Percentiles rank a stretch among this genome's conserved stretches.
These are phyloP conservation scores for Linnemannia zychae DNA, from an alignment of 192 early-diverging fungal genomes.

Conservation along the genomic window DNA sequence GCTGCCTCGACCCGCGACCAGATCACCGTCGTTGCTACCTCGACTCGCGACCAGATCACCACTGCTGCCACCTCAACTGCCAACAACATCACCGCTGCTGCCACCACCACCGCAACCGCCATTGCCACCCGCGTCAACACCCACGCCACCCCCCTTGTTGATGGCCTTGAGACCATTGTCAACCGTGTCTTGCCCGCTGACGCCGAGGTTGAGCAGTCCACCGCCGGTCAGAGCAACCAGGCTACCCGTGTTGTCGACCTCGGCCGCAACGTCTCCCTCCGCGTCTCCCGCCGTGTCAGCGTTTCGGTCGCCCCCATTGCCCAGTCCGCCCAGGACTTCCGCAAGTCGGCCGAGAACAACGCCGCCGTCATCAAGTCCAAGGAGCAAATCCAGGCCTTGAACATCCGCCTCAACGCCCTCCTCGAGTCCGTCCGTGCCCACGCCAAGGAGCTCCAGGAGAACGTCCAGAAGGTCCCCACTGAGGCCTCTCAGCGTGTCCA, in stretches of 20 bases:
- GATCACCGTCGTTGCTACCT: slow-evolving; percentile 42
- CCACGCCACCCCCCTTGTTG: slow-evolving; percentile 55
- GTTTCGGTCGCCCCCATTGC: slow-evolving; percentile 39
- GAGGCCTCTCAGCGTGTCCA: slow-evolving; percentile 52
- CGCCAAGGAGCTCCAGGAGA: slow-evolving; percentile 57
- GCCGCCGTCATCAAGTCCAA: slow-evolving; percentile 51
- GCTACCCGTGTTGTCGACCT: slow-evolving; percentile 52
- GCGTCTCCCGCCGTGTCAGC: slow-evolving; percentile 52
- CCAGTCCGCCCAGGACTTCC: slow-evolving; percentile 38
- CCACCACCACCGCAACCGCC: slow-evolving; percentile 36
- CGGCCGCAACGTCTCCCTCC: slow-evolving; percentile 46
- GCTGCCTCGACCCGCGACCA: slow-evolving; percentile 41
- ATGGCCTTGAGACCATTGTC: slow-evolving; percentile 49
- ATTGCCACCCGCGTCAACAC: slow-evolving; percentile 71
- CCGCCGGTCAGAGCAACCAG: slow-evolving; percentile 48
- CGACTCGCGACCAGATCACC: slow-evolving; percentile 31
- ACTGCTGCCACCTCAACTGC: slow-evolving; percentile 19
- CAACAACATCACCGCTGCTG: slow-evolving; percentile 25
- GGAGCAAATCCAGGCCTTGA: slow-evolving; percentile 45
- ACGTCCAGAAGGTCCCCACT: slow-evolving; percentile 39
- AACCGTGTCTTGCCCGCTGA: slow-evolving; percentile 54
- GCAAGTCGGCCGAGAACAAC: slow-evolving; percentile 53
- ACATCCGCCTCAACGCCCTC: slow-evolving; percentile 38
- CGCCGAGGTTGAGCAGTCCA: slow-evolving; percentile 30
- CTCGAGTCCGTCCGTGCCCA: slow-evolving; percentile 42